phyloP scores from a whole-genome alignment of 129 eudicot species.

The Flaveria linearis region DNA sequence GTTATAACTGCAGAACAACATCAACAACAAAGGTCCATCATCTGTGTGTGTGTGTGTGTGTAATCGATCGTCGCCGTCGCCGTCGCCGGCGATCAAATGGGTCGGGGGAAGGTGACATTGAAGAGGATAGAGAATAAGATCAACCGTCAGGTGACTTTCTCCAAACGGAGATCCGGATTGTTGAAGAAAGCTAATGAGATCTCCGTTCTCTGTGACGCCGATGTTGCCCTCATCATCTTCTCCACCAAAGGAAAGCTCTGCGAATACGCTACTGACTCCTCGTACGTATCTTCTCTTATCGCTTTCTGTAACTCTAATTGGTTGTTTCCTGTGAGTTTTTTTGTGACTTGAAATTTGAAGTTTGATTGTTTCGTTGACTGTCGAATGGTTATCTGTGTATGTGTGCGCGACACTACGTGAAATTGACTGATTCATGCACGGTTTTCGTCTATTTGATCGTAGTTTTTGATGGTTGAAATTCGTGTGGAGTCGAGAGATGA shows the following conservation, averaged over 20 bases:
- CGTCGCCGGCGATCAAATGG: constrained; percentile 40
- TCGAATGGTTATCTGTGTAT: neutral
- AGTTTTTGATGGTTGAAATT: neutral
- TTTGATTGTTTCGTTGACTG: neutral
- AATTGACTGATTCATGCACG: neutral
- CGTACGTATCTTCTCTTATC: constrained; percentile 39
- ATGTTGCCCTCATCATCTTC: constrained; percentile 70
- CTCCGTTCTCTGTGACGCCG: constrained; percentile 87
- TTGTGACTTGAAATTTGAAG: constrained; percentile 2
- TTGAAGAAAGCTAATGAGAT: constrained; percentile 91
- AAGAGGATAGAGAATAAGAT: constrained; percentile 93
- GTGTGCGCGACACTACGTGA: neutral
- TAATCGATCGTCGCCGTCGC: too few species aligned
- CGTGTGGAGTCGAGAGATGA: constrained; percentile 4
- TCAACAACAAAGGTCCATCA: too few species aligned
- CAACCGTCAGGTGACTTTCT: constrained; percentile 80
- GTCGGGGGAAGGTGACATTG: constrained; percentile 83
- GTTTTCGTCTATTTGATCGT: neutral
- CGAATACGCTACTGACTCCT: constrained; percentile 72
- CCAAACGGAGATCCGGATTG: constrained; percentile 71
- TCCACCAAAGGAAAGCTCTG: constrained; percentile 83
- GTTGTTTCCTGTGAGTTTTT: neutral
- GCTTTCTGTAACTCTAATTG: neutral
- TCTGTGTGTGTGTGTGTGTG: too few species aligned
- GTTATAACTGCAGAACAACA: too few species aligned